Evolutionary conservation across 345 rosid genomes (phyloP).

Genomic region (Salix dunnii): DNA sequence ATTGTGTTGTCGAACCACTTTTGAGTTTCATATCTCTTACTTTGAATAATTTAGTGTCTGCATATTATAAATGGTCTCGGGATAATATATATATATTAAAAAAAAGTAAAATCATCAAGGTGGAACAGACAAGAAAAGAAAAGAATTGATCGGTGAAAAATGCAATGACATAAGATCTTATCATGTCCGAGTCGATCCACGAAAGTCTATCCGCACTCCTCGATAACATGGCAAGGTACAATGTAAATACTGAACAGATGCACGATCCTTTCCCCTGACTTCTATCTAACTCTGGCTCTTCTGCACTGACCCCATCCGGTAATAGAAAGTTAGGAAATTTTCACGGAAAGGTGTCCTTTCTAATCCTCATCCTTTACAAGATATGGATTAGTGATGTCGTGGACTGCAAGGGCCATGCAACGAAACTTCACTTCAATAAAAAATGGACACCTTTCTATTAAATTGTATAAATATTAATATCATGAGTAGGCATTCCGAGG

Average conservation of each 20-base stretch:
- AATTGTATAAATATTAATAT: background rate
- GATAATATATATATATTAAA: no score
- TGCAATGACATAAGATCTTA: background rate
- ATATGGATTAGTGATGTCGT: background rate
- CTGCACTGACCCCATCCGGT: background rate
- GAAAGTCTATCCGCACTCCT: background rate
- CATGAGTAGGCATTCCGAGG: background rate
- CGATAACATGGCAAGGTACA: background rate
- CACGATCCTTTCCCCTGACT: background rate
- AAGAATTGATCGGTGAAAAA: background rate
- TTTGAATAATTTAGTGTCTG: no score
- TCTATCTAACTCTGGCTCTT: background rate
- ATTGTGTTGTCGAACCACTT: no score
- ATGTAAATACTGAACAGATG: background rate
- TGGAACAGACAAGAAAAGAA: background rate
- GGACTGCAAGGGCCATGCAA: background rate
- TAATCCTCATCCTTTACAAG: slow-evolving; percentile 1
- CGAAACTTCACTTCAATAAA: background rate
- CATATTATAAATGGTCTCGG: no score
- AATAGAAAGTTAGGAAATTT: background rate
- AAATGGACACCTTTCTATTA: background rate
- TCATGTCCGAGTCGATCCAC: background rate
- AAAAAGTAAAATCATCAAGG: background rate
- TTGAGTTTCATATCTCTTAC: background rate
- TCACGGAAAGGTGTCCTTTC: background rate